Base-by-base conservation (phyloP, 108 stramenopile species). In the Skeletonema potamos region DNA sequence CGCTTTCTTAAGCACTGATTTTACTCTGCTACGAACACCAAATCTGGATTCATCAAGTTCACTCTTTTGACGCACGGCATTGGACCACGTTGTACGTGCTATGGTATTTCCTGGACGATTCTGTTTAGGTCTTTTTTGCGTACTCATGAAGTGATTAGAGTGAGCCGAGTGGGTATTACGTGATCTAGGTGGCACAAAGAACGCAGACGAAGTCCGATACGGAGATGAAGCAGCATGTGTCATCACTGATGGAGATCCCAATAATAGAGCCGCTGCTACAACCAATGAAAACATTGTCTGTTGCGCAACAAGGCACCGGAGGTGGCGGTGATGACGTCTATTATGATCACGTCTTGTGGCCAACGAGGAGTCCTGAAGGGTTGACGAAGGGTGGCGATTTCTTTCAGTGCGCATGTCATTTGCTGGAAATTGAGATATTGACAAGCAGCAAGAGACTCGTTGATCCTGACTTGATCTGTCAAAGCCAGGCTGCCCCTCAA, bases 1-100 rank as follows among this genome's bases (percentile, higher is more conserved):
- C 10, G 92, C 92, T 67, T 85, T 86, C 67, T 86, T 81, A 54
- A 93, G 72, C 17, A 90, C 92, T 0, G 78, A 73, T 43, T 76
- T 79, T 1, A 93, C 92, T 54, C 92, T 61, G 41, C 72, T 75
- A 10, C 92, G 83, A 2, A 93, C 89, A 59, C 86, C 83, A 27
- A 92, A 82, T 60, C 76, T 70, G 36, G 76, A 77, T 66, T 77
- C 76, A 24, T 70, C 69, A 30, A 70, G 43, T 22, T 65, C 68
- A 54, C 58, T 70, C 64, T 54, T 77, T 34, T 77, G 68, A 28
- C 76, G 68, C 9, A 77, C 76, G 3, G 76, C 68, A 34, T 70
- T 77, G 26, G 76, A 77, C 76, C 76, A 77, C 22, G 66, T 54
- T 20, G 61, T 66, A 17, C 36, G 44, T 33, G 34, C 11, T 20